These are phyloP conservation scores for Aschersonia sp. DNA, from an alignment of 2,329 filamentous ascomycete genomes.

Conservation along the genomic window DNA sequence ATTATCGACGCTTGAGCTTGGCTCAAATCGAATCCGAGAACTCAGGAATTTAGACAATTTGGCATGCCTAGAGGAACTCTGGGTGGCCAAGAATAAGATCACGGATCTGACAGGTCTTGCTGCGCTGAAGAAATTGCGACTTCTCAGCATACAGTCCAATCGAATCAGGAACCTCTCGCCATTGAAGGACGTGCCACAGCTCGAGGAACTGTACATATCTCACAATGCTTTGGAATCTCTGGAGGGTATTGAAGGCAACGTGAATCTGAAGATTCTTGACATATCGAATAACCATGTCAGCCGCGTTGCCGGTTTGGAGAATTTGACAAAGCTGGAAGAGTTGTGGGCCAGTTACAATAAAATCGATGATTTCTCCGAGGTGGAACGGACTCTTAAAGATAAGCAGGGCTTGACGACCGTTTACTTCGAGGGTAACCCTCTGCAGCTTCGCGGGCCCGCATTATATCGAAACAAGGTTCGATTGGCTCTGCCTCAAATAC, in stretches of 20 bases:
- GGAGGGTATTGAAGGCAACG: slow-evolving; percentile 53
- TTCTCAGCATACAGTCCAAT: slow-evolving; percentile 92
- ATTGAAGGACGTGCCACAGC: slow-evolving; percentile 54
- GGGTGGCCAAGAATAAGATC: slow-evolving; percentile 96
- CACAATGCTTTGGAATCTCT: slow-evolving; percentile 80
- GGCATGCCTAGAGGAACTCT: slow-evolving; percentile 69
- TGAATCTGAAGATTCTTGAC: slow-evolving; percentile 63
- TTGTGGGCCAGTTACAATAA: slow-evolving; percentile 90
- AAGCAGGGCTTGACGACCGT: slow-evolving; percentile 76
- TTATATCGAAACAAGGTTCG: slow-evolving; percentile 90
- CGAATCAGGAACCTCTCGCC: slow-evolving; percentile 68
- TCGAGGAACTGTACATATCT: slow-evolving; percentile 91
- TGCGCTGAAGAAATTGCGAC: slow-evolving; percentile 63
- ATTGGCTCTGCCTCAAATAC: slow-evolving; percentile 71
- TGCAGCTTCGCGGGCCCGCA: slow-evolving; percentile 66
- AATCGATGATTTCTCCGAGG: slow-evolving; percentile 63
- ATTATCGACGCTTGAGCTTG: slow-evolving; percentile 75
- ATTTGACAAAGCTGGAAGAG: slow-evolving; percentile 64
- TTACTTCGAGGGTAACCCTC: slow-evolving; percentile 89
- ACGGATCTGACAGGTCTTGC: slow-evolving; percentile 63
- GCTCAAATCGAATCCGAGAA: slow-evolving; percentile 80
- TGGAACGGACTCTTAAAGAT: slow-evolving; percentile 63
- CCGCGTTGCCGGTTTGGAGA: slow-evolving; percentile 56
- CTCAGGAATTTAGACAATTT: slow-evolving; percentile 74
- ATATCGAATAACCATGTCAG: slow-evolving; percentile 77